These are phyloP conservation scores for Citrus cavaleriei DNA, from an alignment of 345 rosid genomes.

Conservation along the genomic window DNA sequence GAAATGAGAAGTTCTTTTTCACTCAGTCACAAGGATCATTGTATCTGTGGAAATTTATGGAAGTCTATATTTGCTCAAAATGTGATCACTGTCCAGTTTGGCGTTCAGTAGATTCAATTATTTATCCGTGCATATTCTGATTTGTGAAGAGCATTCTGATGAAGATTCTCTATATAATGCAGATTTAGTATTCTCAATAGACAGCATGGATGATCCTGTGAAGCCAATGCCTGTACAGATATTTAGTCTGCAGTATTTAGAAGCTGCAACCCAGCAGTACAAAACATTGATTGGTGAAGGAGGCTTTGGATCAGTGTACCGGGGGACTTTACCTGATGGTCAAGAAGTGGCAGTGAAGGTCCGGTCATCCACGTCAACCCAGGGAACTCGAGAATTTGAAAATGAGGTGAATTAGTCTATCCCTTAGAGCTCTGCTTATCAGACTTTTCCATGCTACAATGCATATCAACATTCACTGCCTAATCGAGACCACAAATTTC, in stretches of 20 bases:
- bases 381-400: slow-evolving; percentile 54
- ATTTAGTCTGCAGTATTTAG: slow-evolving; percentile 42
- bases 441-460: background rate
- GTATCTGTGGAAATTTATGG: background rate
- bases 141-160: slow-evolving; percentile 11
- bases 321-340: slow-evolving; percentile 47
- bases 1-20: background rate
- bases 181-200: slow-evolving; percentile 49
- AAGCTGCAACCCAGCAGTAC: slow-evolving; percentile 44
- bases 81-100: background rate
- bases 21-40: background rate
- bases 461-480: background rate
- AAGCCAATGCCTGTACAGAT: slow-evolving; percentile 42
- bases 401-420: slow-evolving; percentile 41
- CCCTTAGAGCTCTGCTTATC: background rate
- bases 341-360: slow-evolving; percentile 59
- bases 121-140: background rate
- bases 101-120: background rate
- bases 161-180: slow-evolving; percentile 18
- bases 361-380: slow-evolving; percentile 51
- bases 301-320: slow-evolving; percentile 51
- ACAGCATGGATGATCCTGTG: slow-evolving; percentile 33
- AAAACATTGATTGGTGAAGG: slow-evolving; percentile 49
- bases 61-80: background rate
- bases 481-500: background rate